Evolutionary conservation across 495 filamentous ascomycete species (phyloP).

Genomic region (Saxophila tyrrhenica): DNA sequence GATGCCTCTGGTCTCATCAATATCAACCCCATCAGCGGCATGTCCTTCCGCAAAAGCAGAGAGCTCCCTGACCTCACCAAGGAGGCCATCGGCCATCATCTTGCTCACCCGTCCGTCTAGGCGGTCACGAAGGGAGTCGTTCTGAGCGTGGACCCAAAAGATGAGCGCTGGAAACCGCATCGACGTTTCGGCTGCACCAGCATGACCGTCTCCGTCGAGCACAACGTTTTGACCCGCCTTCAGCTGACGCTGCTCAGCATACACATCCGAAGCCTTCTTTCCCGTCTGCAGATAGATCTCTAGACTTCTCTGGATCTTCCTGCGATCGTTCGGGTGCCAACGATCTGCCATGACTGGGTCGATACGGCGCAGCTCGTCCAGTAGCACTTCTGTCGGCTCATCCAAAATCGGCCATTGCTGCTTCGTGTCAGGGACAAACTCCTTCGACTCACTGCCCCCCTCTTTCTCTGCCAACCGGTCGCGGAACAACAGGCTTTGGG

Average conservation of each 20-base stretch:
- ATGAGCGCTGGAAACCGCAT: constrained; percentile 52
- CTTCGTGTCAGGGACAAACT: constrained; percentile 13
- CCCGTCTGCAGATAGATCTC: constrained; percentile 80
- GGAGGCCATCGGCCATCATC: constrained; percentile 69
- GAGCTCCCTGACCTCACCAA: constrained; percentile 54
- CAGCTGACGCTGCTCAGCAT: constrained; percentile 57
- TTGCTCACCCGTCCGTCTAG: constrained; percentile 66
- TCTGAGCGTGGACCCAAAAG: constrained; percentile 76
- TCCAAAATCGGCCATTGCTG: constrained; percentile 44
- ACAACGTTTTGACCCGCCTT: constrained; percentile 2
- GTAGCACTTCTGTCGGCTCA: constrained; percentile 54
- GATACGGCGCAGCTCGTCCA: constrained; percentile 60
- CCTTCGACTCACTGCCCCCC: constrained; percentile 20
- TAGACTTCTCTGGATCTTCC: constrained; percentile 82
- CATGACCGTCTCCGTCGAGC: constrained; percentile 6
- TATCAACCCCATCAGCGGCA: constrained; percentile 35
- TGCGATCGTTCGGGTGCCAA: constrained; percentile 87
- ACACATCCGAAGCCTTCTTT: constrained; percentile 72
- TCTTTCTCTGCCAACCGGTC: constrained; percentile 44
- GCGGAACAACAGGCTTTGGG: constrained; percentile 73
- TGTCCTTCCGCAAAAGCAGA: constrained; percentile 41
- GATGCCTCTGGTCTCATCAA: constrained; percentile 70
- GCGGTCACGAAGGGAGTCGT: constrained; percentile 51
- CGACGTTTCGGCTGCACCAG: too few relatives aligned
- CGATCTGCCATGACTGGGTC: constrained; percentile 81